Base-by-base conservation (phyloP, 1,284 basidiomycete species). In the Wolfiporia cocos region DNA sequence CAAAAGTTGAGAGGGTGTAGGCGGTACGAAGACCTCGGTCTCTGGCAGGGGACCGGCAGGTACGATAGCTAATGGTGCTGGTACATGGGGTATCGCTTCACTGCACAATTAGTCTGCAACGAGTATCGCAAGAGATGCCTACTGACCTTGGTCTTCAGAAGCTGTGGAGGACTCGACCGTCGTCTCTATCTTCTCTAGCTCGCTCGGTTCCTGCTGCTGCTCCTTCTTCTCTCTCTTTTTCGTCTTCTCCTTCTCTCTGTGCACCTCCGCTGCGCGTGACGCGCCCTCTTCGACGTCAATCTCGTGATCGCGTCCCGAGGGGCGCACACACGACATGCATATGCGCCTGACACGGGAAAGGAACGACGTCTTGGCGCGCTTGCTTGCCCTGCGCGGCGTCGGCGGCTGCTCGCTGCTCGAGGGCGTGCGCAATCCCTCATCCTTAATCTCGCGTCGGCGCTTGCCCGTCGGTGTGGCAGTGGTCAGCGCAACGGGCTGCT, bases 11-110 rank as follows among this genome's bases (percentile, higher is more conserved):
- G 71, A 73, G 3, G 77, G 73, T 11, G 77, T 73, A 3, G 79
- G 73, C 23, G 78, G 77, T 3, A 78, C 63, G 36, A 79, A 59
- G 31, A 76, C 58, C 15, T 73, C 69, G 11, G 43, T 34, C 39
- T 56, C 54, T 5, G 43, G 37, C 19, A 43, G 34, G 2, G 43
- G 26, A 3, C 49, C 26, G 1, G 49, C 42, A 11, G 48, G 43
- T 4, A 44, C 43, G 28, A 50, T 34, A 2, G 49, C n/a, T n/a
- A n/a, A n/a, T n/a, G n/a, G n/a, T n/a, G n/a, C n/a, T n/a, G n/a
- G n/a, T n/a, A n/a, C n/a, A n/a, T n/a, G n/a, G n/a, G n/a, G n/a
- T n/a, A n/a, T n/a, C n/a, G n/a, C n/a, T n/a, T n/a, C n/a, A n/a
- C n/a, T n/a, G n/a, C n/a, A n/a, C n/a, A n/a, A n/a, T n/a, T n/a